Conservation (phyloP, 768 basidiomycete species). For the Leucocoprinus leucothites region DNA sequence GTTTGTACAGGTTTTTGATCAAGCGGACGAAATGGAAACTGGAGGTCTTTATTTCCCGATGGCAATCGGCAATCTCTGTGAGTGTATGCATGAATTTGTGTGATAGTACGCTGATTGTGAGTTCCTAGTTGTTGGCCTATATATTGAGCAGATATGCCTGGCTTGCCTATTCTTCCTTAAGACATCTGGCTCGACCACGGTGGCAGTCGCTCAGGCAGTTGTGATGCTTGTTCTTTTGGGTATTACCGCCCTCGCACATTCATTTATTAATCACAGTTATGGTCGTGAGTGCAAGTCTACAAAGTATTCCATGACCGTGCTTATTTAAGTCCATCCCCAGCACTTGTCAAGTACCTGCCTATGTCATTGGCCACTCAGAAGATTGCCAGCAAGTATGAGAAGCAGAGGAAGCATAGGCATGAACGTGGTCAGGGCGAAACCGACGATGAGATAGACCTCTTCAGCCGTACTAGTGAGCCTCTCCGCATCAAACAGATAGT, state of each 20-base stretch:
- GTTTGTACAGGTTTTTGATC: constrained; percentile 50
- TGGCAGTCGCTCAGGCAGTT: constrained; percentile 40
- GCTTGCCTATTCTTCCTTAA: constrained; percentile 68
- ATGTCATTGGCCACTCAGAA: constrained; percentile 63
- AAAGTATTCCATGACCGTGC: background rate
- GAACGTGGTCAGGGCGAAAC: constrained; percentile 4
- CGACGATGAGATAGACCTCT: constrained; percentile 32
- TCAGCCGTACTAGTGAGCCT: constrained; percentile 31
- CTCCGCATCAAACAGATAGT: too few relatives aligned
- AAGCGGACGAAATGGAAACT: constrained; percentile 46
- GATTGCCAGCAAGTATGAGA: constrained; percentile 40
- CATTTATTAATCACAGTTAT: constrained; percentile 35
- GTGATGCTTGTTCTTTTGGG: constrained; percentile 60
- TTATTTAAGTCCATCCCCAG: constrained; percentile 22
- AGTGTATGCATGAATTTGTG: constrained; percentile 16
- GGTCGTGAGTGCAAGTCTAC: constrained; percentile 29
- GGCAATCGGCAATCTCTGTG: constrained; percentile 49
- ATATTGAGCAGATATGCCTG: constrained; percentile 67
- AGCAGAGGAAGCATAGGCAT: constrained; percentile 25
- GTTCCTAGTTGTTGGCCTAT: constrained; percentile 61
- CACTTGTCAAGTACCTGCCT: constrained; percentile 52
- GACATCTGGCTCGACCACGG: constrained; percentile 28
- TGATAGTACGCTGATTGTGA: constrained; percentile 17
- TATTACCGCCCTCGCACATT: constrained; percentile 45
- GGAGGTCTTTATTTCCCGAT: constrained; percentile 43